These are phyloP conservation scores for Cadophora malorum DNA, from an alignment of 2,329 filamentous ascomycete genomes.

Conservation along the genomic window DNA sequence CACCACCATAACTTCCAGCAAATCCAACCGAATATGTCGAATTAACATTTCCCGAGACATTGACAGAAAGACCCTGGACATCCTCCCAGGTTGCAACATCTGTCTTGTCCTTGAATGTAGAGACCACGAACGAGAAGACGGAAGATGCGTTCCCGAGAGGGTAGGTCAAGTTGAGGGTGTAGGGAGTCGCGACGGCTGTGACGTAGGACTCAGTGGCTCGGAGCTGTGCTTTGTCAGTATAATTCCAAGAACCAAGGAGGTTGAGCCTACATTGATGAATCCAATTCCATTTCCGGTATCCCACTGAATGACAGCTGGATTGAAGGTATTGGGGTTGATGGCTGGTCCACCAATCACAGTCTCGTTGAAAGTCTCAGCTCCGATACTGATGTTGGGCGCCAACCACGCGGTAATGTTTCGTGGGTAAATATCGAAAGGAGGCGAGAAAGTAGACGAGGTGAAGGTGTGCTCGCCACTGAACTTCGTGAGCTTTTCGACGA, in stretches of 20 bases:
- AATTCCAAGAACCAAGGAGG: background rate
- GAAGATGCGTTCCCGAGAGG: constrained; percentile 57
- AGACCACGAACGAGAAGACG: constrained; percentile 58
- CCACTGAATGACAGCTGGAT: constrained; percentile 67
- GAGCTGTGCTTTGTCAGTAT: constrained; percentile 33
- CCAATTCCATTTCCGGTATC: constrained; percentile 49
- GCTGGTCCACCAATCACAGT: constrained; percentile 61
- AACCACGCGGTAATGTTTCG: constrained; percentile 67
- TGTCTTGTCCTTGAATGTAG: constrained; percentile 52
- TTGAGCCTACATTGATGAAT: constrained; percentile 42
- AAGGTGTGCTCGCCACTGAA: constrained; percentile 63
- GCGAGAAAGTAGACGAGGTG: constrained; percentile 59
- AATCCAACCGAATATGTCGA: constrained; percentile 31
- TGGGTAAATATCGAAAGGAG: constrained; percentile 61
- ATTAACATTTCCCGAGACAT: constrained; percentile 45
- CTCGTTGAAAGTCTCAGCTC: constrained; percentile 63
- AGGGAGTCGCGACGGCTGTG: constrained; percentile 50
- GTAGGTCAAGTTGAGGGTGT: constrained; percentile 57
- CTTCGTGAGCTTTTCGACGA: constrained; percentile 48
- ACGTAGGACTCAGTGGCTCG: constrained; percentile 51
- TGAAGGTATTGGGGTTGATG: constrained; percentile 59
- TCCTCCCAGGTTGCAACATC: constrained; percentile 55
- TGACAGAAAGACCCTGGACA: constrained; percentile 55
- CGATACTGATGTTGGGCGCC: constrained; percentile 62
- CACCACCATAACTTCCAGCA: constrained; percentile 45